Evolutionary conservation across 768 basidiomycete species (phyloP), one percentile per base, ranked within the genome.

Genomic region (Lactifluus subvellereus): DNA sequence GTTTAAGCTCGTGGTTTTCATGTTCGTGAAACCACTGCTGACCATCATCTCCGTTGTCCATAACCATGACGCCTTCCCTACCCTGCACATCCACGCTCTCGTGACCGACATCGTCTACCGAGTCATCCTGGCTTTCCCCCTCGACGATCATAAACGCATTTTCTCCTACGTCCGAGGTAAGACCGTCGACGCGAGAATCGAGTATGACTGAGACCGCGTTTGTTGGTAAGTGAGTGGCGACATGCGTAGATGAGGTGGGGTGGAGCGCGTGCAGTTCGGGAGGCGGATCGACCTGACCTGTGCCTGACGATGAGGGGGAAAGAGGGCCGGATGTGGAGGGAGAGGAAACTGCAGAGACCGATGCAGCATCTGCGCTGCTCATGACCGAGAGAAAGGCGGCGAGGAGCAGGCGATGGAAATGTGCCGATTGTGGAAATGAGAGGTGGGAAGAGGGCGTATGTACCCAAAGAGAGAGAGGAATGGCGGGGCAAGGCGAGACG

Each of bases 1-100:
- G 89, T 79, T 91, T 91, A 71, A 89, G 76, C 68, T 89, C 89
- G 70, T 86, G 82, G 69, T 71, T 73, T 33, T 87, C 85, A 56
- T 79, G 77, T 61, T 89, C 88, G 6, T 82, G 75, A 65, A 81
- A 87, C 50, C 85, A 85, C 69, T 82, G 82, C 32, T 77, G 72
- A 59, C 87, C 87, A 68, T 88, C 86, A 45, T 74, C 77, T 57
- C 74, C 74, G 14, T 73, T 76, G 53, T 76, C 75, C 61, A 74
- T 73, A 54, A 72, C 72, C 42, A 72, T 68, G 43, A 76, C 77
- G 27, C 76, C 71, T 49, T 76, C 72, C 60, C 80, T 77, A 67
- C 83, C 82, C 62, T 82, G 81, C 54, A 79, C 78, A 65, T 79
- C 77, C 55, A 74, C 65, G 68, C 38, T 51, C 64, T 64, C 64